A percentile compares a stretch with the other conserved stretches of the same genome.
These are phyloP conservation scores for Epicoccum nigrum DNA, from an alignment of 2,329 filamentous ascomycete species.

Conservation along the genomic window DNA sequence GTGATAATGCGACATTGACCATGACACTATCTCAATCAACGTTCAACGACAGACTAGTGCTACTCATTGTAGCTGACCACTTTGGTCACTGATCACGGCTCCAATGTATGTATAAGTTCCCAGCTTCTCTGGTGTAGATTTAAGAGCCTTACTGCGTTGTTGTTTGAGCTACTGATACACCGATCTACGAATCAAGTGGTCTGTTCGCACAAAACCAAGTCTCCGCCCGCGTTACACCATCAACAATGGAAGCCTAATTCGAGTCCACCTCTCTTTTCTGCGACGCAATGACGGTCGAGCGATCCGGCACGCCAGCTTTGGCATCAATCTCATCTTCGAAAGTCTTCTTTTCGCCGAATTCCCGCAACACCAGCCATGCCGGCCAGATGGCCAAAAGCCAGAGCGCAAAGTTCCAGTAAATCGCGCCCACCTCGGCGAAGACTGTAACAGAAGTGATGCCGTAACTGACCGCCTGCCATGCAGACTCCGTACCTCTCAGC, in stretches of 20 bases:
- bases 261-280: not conserved
- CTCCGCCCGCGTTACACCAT: not conserved
- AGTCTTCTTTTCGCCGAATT: slow-evolving; percentile 54
- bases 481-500: slow-evolving; percentile 72
- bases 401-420: slow-evolving; percentile 73
- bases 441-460: slow-evolving; percentile 67
- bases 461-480: slow-evolving; percentile 75
- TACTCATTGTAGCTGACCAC: too few species aligned
- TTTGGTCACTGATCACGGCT: too few species aligned
- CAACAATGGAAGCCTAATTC: not conserved
- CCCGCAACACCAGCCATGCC: slow-evolving; percentile 69
- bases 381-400: slow-evolving; percentile 70
- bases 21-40: too few species aligned
- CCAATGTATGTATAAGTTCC: too few species aligned
- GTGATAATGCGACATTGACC: too few species aligned
- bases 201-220: not conserved
- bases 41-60: too few species aligned
- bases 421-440: slow-evolving; percentile 68
- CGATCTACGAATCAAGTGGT: too few species aligned
- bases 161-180: too few species aligned
- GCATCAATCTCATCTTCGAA: slow-evolving; percentile 10
- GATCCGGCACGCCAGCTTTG: not conserved
- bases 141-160: too few species aligned
- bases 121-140: too few species aligned
- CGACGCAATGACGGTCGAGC: not conserved